Evolutionary conservation across 345 rosid species (phyloP).

Genomic region (Bruguiera gymnorhiza): DNA sequence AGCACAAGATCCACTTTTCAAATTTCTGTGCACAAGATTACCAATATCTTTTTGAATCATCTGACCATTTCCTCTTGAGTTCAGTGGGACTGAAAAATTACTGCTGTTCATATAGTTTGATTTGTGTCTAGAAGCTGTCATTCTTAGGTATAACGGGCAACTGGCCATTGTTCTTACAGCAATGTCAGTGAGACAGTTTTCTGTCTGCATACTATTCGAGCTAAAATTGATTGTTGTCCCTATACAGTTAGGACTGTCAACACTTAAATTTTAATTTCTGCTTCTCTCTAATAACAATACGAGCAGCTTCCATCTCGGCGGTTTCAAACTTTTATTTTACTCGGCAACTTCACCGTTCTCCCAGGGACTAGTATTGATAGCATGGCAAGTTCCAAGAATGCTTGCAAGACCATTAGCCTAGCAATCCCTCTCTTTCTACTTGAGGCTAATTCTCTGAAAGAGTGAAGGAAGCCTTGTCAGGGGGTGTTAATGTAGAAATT

Average conservation of each 20-base stretch:
- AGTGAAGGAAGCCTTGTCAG: neutral
- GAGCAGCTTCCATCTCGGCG: neutral
- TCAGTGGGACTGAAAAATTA: neutral
- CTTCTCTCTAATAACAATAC: neutral
- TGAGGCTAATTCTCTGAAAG: neutral
- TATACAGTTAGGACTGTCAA: too few species aligned
- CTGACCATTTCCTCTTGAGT: neutral
- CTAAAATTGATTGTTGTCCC: too few species aligned
- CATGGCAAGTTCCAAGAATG: neutral
- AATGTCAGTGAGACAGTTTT: neutral
- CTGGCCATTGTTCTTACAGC: neutral
- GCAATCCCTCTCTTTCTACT: neutral
- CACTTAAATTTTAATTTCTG: neutral
- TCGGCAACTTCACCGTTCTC: neutral
- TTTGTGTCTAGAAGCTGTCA: neutral
- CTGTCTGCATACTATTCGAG: too few species aligned
- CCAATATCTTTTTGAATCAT: too few species aligned
- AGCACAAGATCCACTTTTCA: too few species aligned
- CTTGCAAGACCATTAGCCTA: neutral
- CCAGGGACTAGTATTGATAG: neutral
- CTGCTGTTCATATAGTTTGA: neutral
- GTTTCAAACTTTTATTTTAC: neutral
- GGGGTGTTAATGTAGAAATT: neutral
- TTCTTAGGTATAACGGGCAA: neutral
- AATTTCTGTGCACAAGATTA: too few species aligned